Evolutionary conservation across 208 protist genomes (phyloP).

Genomic region (Leishmania gerbilli): DNA sequence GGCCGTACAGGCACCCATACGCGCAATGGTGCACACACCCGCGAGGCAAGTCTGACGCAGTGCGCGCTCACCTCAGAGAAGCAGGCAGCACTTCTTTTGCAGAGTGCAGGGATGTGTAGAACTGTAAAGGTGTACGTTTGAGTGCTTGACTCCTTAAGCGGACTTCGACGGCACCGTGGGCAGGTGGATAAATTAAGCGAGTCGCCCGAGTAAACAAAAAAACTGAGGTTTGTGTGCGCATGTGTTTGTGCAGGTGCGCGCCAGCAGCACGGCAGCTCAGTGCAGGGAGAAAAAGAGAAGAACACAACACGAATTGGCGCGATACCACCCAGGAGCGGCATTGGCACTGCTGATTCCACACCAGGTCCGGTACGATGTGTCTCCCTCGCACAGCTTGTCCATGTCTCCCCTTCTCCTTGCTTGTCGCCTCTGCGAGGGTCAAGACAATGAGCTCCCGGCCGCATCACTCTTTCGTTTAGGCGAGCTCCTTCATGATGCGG

Average conservation of each 20-base stretch:
- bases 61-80: neutral
- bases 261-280: neutral
- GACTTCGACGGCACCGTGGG: neutral
- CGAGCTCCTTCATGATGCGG: conserved; percentile 56
- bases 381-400: neutral
- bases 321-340: neutral
- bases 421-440: neutral
- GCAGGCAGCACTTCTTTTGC: neutral
- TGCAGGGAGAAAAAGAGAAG: neutral
- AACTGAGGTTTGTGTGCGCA: neutral
- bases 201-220: neutral
- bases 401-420: neutral
- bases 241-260: neutral
- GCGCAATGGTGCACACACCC: neutral
- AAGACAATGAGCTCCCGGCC: neutral
- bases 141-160: neutral
- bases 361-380: neutral
- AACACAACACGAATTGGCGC: neutral
- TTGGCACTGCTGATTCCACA: neutral
- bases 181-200: neutral
- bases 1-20: neutral
- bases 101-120: neutral
- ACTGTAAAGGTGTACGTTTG: neutral
- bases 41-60: neutral
- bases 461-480: conserved; percentile 1